Evolutionary conservation across 1,284 basidiomycete genomes (phyloP).

Genomic region (Peniophora sp.): DNA sequence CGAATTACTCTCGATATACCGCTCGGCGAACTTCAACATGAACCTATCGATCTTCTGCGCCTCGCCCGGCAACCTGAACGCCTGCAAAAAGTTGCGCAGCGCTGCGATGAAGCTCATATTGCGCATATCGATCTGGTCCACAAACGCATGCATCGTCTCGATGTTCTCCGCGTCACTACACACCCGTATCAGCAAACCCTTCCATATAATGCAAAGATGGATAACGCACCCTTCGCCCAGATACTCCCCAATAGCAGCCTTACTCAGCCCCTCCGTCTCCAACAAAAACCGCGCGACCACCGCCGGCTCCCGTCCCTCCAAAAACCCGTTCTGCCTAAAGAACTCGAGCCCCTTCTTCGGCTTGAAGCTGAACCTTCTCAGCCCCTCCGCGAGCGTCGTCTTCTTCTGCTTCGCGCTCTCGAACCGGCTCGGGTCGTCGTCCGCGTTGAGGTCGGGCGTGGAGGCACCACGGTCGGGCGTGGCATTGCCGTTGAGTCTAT

Average conservation of each 20-base stretch:
- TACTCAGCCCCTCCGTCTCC: conserved; percentile 88
- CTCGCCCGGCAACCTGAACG: conserved; percentile 93
- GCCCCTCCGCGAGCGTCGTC: conserved; percentile 90
- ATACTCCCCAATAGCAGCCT: conserved; percentile 96
- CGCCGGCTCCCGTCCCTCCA: conserved; percentile 64
- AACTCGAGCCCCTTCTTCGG: conserved; percentile 91
- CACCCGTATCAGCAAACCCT: conserved; percentile 3
- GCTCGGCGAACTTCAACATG: conserved; percentile 96
- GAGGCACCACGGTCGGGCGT: too few relatives aligned
- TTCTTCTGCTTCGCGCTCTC: conserved; percentile 98
- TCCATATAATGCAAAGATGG: not conserved
- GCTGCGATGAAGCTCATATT: conserved; percentile 81
- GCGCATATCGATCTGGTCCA: conserved; percentile 84
- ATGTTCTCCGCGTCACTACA: conserved; percentile 79
- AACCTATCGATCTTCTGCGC: conserved; percentile 97
- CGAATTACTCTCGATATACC: conserved; percentile 84
- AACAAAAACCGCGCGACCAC: conserved; percentile 88
- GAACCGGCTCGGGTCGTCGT: conserved; percentile 88
- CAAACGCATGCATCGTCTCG: conserved; percentile 93
- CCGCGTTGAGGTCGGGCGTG: conserved; percentile 67
- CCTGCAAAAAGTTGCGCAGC: conserved; percentile 80
- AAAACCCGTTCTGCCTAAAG: conserved; percentile 85
- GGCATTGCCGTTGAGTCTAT: too few relatives aligned
- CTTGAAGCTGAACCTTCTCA: conserved; percentile 98
- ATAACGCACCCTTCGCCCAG: conserved; percentile 83